Evolutionary conservation across 345 rosid genomes (phyloP), one percentile per base, ranked within the genome.

Genomic region (Mercurialis annua): DNA sequence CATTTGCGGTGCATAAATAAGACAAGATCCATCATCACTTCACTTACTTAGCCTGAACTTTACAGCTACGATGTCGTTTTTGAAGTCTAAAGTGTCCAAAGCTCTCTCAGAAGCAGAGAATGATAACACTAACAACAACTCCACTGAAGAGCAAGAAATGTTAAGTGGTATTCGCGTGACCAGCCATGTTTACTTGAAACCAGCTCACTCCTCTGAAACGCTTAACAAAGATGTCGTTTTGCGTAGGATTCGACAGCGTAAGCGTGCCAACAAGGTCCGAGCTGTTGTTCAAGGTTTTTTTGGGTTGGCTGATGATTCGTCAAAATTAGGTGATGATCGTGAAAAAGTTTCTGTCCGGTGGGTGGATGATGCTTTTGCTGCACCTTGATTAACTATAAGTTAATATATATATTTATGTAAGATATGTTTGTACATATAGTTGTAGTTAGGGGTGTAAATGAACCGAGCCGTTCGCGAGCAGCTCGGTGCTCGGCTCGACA

Each of bases 341-440:
- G 63, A 44, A 20, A 23, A 62, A 18, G 55, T 24, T 40, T 20
- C 29, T 27, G 50, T 68, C 26, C 63, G 59, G 44, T 85, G 89
- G 89, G 69, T 76, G 52, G 89, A 82, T 38, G 85, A 81, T 61
- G 82, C 86, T 52, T 85, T 81, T 64, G 81, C 89, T 34, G 83
- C 85, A 0, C 89, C 77, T 34, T 84, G 52, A 69, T 34, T 20
- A 9, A 6, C 3, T 0, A 24, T 9, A 10, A n/a, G n/a, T n/a
- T n/a, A n/a, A 6, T 29, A 3, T 40, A 7, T 3, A 40, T 40
- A 10, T 40, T 4, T 40, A 40, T 40, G 11, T 40, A 4, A 36
- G 9, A 36, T 36, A 4, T 36, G 5, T 36, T 36, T 36, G 40
- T 36, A 36, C 40, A 36, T 36, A 36, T 9, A 36, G n/a, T n/a